phyloP scores from a whole-genome alignment of 2,329 filamentous ascomycete species.

The Aspergillus nomiae region DNA sequence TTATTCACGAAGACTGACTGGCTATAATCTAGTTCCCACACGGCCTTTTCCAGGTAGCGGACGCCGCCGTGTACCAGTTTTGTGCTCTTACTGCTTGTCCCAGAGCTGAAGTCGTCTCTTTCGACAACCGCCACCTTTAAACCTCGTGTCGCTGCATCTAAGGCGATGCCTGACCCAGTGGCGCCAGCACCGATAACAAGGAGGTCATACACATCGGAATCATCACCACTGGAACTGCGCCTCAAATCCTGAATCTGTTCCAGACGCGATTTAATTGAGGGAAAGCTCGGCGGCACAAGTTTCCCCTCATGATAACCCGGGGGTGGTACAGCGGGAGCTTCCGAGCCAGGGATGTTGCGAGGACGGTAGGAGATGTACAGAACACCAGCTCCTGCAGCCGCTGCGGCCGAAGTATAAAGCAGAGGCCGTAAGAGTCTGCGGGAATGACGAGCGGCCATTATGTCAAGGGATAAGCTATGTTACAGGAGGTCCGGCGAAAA shows the following conservation, averaged over 20 bases:
- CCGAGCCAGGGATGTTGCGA: slow-evolving; percentile 64
- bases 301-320: slow-evolving; percentile 63
- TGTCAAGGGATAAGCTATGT: not conserved
- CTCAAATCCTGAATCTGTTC: slow-evolving; percentile 57
- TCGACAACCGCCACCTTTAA: slow-evolving; percentile 80
- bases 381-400: slow-evolving; percentile 55
- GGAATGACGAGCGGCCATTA: slow-evolving; percentile 44
- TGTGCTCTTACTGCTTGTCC: slow-evolving; percentile 83
- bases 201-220: slow-evolving; percentile 65
- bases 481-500: not conserved
- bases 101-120: slow-evolving; percentile 78
- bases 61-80: slow-evolving; percentile 86
- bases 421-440: slow-evolving; percentile 58
- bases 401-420: slow-evolving; percentile 60
- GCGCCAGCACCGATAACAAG: slow-evolving; percentile 78
- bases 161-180: slow-evolving; percentile 76
- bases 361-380: slow-evolving; percentile 66
- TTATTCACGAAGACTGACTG: slow-evolving; percentile 55
- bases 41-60: slow-evolving; percentile 81
- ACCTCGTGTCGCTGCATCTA: slow-evolving; percentile 77
- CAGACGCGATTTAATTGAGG: slow-evolving; percentile 51
- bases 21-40: slow-evolving; percentile 82
- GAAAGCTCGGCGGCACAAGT: slow-evolving; percentile 57
- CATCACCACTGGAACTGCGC: slow-evolving; percentile 37
- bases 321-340: slow-evolving; percentile 64